A percentile compares a stretch with the other conserved stretches of the same genome.
These are phyloP conservation scores for Lentinula sp. DNA, from an alignment of 768 basidiomycete genomes.

Conservation along the genomic window DNA sequence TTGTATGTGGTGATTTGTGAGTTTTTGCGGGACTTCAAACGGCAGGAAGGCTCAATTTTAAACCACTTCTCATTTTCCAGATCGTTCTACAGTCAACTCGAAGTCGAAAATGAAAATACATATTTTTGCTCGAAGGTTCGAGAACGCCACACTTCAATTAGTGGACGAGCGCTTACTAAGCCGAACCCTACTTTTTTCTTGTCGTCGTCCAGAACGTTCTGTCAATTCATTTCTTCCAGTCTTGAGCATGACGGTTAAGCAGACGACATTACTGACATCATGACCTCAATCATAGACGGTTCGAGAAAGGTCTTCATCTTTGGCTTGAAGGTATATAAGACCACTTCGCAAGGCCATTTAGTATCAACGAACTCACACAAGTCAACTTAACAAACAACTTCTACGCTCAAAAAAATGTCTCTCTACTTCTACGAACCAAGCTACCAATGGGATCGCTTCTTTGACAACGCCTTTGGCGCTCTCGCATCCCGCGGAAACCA, in stretches of 20 bases:
- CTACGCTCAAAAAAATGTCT: conserved; percentile 11
- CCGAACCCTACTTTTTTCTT: not conserved
- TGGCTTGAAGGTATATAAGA: not conserved
- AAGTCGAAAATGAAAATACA: not conserved
- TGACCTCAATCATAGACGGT: not conserved
- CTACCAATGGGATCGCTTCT: conserved; percentile 38
- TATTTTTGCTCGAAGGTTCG: not conserved
- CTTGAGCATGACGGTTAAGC: not conserved
- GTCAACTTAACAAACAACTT: not conserved
- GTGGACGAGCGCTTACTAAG: not conserved
- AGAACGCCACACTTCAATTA: not conserved
- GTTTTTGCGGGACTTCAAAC: not conserved
- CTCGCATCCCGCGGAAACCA: conserved; percentile 5
- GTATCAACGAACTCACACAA: not conserved
- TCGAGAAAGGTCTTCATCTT: not conserved
- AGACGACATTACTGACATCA: not conserved
- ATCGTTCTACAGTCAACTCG: not conserved
- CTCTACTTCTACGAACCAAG: conserved; percentile 38
- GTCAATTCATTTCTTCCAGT: not conserved
- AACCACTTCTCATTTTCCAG: not conserved
- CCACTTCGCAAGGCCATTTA: not conserved
- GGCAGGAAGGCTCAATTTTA: not conserved
- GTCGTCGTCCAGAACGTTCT: not conserved
- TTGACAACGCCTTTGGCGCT: conserved; percentile 28
- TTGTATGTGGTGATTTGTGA: too few species aligned